These are phyloP conservation scores for Picea engelmannii DNA, from an alignment of 83 land plant genomes.

Conservation along the genomic window DNA sequence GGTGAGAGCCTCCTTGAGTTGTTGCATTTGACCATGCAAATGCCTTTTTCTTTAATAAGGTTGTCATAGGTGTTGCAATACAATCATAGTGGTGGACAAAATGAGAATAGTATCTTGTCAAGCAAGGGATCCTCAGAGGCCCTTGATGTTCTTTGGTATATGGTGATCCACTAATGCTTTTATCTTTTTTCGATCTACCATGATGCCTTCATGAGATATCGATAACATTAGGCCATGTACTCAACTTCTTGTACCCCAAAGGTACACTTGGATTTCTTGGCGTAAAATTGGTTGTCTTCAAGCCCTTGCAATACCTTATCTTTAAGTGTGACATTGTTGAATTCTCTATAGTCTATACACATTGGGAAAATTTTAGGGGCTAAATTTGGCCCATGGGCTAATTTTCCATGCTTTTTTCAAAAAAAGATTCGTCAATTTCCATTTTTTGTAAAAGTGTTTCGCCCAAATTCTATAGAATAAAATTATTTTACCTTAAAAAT, in stretches of 20 bases:
- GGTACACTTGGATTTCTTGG: slow-evolving; percentile 10
- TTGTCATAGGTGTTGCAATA: slow-evolving; percentile 17
- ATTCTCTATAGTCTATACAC: too few species aligned
- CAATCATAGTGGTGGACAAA: slow-evolving; percentile 13
- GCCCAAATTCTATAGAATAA: too few species aligned
- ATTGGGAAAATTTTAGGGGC: too few species aligned
- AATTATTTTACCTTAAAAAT: too few species aligned
- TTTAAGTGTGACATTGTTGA: too few species aligned
- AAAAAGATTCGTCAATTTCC: too few species aligned
- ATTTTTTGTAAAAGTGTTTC: too few species aligned
- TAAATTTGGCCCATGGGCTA: too few species aligned
- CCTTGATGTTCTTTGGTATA: slow-evolving; percentile 12
- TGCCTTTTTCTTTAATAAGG: slow-evolving; percentile 11
- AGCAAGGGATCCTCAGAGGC: slow-evolving; percentile 12
- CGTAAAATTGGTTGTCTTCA: not conserved
- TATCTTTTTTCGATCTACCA: slow-evolving; percentile 16
- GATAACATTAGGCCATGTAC: slow-evolving; percentile 15
- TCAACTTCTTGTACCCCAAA: slow-evolving; percentile 7
- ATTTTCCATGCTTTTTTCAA: too few species aligned
- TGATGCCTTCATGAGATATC: slow-evolving; percentile 16
- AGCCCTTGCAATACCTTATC: not conserved
- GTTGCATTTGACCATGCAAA: not conserved
- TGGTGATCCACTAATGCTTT: slow-evolving; percentile 13
- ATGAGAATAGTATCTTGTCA: slow-evolving; percentile 14
- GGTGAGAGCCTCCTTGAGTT: not conserved